Evolutionary conservation across 257 asterid species (phyloP).

Genomic region (Fraxinus quadrangulata): DNA sequence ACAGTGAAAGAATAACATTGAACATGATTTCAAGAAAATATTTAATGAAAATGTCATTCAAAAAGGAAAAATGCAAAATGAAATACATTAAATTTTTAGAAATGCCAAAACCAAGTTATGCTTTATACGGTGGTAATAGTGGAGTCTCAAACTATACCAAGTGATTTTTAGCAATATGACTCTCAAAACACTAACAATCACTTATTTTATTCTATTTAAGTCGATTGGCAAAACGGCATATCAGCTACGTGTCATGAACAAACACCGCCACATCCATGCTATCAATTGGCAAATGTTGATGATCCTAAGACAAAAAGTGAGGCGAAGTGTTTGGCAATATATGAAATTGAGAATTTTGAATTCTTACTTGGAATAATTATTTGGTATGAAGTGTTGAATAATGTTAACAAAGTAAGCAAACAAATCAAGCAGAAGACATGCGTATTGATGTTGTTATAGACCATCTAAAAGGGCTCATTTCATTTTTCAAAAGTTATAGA

Average conservation of each 20-base stretch:
- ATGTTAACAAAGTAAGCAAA: no score
- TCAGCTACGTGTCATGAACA: slow-evolving; percentile 85
- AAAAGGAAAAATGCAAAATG: no score
- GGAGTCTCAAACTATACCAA: neutral
- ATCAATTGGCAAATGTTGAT: slow-evolving; percentile 36
- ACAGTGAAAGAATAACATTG: neutral
- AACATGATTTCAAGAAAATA: neutral
- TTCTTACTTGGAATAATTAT: no score
- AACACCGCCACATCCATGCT: slow-evolving; percentile 86
- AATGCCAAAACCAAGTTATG: neutral
- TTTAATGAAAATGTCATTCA: neutral
- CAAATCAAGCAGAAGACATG: no score
- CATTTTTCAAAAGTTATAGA: no score
- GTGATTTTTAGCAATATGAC: neutral
- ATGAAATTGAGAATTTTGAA: no score
- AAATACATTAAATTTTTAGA: neutral
- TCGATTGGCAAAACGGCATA: slow-evolving; percentile 20
- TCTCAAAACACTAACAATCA: neutral
- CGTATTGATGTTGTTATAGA: no score
- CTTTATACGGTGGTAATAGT: neutral
- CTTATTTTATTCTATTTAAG: neutral
- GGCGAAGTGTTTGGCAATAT: no score
- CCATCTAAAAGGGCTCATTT: no score
- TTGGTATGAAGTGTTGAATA: no score
- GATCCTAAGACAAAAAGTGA: no score